phyloP scores from a whole-genome alignment of 371 early-diverging fungal genomes.

The Lichtheimia corymbifera region DNA sequence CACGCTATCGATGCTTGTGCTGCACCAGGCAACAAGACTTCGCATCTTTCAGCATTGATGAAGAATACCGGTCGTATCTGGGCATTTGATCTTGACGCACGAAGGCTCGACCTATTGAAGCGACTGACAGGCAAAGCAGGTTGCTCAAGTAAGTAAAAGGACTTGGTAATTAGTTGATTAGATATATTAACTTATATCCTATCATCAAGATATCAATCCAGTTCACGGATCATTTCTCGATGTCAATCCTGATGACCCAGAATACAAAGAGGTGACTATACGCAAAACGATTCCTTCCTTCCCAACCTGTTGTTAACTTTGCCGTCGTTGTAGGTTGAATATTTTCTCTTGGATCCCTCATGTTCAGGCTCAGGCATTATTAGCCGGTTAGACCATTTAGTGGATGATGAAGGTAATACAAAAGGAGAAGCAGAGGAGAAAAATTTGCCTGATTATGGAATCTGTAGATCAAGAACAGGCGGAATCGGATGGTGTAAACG shows the following conservation, averaged over 20 bases:
- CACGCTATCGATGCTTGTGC: constrained; percentile 97
- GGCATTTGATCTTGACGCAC: constrained; percentile 90
- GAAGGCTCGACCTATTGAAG: constrained; percentile 80
- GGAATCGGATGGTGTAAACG: constrained; percentile 45
- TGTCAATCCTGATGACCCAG: constrained; percentile 60
- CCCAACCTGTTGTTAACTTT: no score
- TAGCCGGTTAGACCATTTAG: constrained; percentile 79
- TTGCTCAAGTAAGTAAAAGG: constrained; percentile 71
- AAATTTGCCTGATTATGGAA: not conserved
- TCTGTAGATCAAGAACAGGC: constrained; percentile 9
- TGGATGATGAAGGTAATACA: constrained; percentile 57
- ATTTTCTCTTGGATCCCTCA: constrained; percentile 96
- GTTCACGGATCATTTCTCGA: constrained; percentile 70
- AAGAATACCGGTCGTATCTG: constrained; percentile 84
- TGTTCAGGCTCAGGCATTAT: constrained; percentile 98
- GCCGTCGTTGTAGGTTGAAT: constrained; percentile 62
- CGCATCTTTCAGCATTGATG: constrained; percentile 88
- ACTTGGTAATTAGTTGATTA: constrained; percentile 8
- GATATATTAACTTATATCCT: not conserved
- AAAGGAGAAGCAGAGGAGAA: not conserved
- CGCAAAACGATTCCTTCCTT: not conserved
- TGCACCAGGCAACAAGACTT: constrained; percentile 99
- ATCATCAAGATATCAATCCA: constrained; percentile 55
- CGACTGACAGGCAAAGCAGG: constrained; percentile 75
- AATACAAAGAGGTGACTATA: constrained; percentile 51